Percentiles rank a stretch among this genome's conserved stretches.
These are phyloP conservation scores for Paramecium primaurelia DNA, from an alignment of 73 alveolate genomes.

Conservation along the genomic window DNA sequence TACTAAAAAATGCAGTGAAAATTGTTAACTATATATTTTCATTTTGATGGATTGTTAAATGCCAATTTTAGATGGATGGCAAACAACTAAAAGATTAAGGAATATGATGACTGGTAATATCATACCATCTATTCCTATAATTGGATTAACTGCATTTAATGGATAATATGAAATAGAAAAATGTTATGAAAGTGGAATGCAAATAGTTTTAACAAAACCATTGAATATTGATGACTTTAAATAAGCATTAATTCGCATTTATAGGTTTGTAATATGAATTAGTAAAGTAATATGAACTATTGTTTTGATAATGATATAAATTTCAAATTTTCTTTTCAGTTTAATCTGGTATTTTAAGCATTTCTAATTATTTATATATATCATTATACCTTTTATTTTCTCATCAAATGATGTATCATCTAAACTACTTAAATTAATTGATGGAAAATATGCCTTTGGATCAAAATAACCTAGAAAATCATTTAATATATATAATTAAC, in stretches of 20 bases:
- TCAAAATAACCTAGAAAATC: background rate
- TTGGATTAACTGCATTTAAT: constrained; percentile 53
- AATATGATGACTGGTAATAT: constrained; percentile 8
- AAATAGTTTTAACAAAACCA: constrained; percentile 40
- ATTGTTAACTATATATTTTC: constrained; percentile 13
- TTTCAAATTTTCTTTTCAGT: background rate
- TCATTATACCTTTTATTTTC: background rate
- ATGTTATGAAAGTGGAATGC: constrained; percentile 56
- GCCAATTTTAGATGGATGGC: constrained; percentile 65
- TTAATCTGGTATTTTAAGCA: constrained; percentile 34
- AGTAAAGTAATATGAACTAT: background rate
- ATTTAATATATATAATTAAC: background rate
- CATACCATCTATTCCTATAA: constrained; percentile 48
- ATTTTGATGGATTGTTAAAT: constrained; percentile 55
- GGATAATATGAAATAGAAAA: constrained; percentile 5
- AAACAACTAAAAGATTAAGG: constrained; percentile 20
- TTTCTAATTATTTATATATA: background rate
- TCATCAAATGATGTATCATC: constrained; percentile 39
- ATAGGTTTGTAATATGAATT: background rate
- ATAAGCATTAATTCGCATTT: background rate
- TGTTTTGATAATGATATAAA: background rate
- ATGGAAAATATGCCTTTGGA: constrained; percentile 19
- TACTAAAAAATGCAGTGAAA: background rate
- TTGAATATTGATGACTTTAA: constrained; percentile 9
- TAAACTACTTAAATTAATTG: constrained; percentile 29